Percentiles rank a stretch among this genome's conserved stretches.
These are phyloP conservation scores for Herpetomonas tarakana DNA, from an alignment of 208 protist genomes.

Conservation along the genomic window DNA sequence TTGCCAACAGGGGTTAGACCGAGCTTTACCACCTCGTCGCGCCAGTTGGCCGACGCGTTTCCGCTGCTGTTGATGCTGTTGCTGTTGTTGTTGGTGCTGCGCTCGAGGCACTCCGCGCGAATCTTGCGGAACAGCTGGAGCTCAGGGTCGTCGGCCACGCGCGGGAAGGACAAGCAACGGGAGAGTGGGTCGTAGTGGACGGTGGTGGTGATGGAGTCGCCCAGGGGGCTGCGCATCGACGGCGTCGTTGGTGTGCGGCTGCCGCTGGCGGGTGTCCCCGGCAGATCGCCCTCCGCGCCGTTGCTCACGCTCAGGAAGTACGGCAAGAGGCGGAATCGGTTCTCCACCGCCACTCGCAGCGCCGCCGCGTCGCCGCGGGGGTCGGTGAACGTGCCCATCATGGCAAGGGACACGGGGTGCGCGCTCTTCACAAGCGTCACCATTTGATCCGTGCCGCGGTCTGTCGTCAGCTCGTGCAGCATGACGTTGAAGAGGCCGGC, in stretches of 20 bases:
- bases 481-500: constrained; percentile 74
- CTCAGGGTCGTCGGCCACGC: constrained; percentile 59
- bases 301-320: constrained; percentile 69
- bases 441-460: constrained; percentile 58
- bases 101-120: constrained; percentile 21
- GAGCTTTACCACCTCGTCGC: constrained; percentile 38
- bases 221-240: constrained; percentile 46
- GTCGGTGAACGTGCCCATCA: constrained; percentile 39
- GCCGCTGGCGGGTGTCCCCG: constrained; percentile 26
- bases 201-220: constrained; percentile 47
- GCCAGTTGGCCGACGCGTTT: constrained; percentile 25
- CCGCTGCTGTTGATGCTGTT: neutral
- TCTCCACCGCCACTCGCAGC: constrained; percentile 51
- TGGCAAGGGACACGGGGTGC: constrained; percentile 27
- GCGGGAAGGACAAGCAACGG: constrained; percentile 56
- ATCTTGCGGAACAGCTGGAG: constrained; percentile 50
- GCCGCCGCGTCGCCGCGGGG: constrained; percentile 27
- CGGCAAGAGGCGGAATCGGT: constrained; percentile 66
- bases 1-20: constrained; percentile 34
- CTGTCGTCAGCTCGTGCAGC: constrained; percentile 54
- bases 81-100: constrained; percentile 2
- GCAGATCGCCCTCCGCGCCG: constrained; percentile 39
- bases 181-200: constrained; percentile 63
- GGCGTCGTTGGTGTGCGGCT: constrained; percentile 34
- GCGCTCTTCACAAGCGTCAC: constrained; percentile 63